Evolutionary conservation across 139 green algal genomes (phyloP).

Genomic region (Volvox africanus): DNA sequence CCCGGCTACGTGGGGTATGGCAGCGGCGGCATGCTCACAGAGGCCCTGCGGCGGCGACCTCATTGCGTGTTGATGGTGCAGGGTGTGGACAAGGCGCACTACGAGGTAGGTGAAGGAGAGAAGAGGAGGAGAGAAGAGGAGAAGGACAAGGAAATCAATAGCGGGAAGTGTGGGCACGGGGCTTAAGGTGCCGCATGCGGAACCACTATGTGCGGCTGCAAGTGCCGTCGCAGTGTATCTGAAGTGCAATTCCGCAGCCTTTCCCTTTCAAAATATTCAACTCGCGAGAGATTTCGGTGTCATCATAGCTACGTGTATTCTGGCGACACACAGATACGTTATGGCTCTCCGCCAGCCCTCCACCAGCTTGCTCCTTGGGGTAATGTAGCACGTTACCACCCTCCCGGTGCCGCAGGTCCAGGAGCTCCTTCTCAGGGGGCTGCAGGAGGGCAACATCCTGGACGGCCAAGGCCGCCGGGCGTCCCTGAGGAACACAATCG

Average conservation of each 20-base stretch:
- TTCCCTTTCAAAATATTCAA: no score
- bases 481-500: conserved; percentile 50
- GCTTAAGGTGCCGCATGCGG: no score
- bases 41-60: conserved; percentile 56
- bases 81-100: conserved; percentile 60
- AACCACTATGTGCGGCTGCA: no score
- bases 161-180: no score
- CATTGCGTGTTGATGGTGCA: conserved; percentile 62
- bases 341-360: no score
- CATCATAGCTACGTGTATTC: no score
- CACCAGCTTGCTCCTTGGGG: no score
- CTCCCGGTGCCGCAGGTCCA: conserved; percentile 27
- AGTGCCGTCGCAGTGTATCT: no score
- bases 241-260: no score
- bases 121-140: background rate
- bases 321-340: no score
- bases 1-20: conserved; percentile 86
- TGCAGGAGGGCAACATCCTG: conserved; percentile 52
- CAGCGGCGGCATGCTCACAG: conserved; percentile 68
- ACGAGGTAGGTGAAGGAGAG: conserved; percentile 46
- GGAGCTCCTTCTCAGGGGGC: conserved; percentile 46
- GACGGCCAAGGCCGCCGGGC: conserved; percentile 57
- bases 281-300: no score
- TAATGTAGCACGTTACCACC: no score
- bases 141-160: background rate